Percentiles rank a stretch among this genome's conserved stretches.
phyloP scores from a whole-genome alignment of 495 filamentous ascomycete species.

The Hypoxylon cercidicola region DNA sequence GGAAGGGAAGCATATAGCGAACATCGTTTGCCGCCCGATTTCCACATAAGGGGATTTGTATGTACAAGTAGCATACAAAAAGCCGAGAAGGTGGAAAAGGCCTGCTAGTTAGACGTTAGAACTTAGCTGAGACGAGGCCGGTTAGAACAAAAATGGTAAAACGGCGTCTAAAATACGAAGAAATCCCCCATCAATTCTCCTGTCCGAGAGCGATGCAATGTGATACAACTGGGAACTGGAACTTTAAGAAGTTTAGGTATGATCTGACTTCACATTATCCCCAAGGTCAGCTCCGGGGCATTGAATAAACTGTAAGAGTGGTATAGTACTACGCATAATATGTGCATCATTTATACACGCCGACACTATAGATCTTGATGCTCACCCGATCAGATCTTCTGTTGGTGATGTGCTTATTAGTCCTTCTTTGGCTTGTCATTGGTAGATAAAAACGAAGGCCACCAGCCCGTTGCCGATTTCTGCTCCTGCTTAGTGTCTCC shows the following conservation, averaged over 20 bases:
- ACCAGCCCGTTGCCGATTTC: conserved; percentile 24
- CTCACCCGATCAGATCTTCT: background rate
- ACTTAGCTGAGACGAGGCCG: conserved; percentile 10
- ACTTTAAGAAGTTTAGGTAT: too few species aligned
- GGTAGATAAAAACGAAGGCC: conserved; percentile 25
- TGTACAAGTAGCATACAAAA: conserved; percentile 37
- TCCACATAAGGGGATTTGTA: conserved; percentile 18
- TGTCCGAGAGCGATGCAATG: background rate
- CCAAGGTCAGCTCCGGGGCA: too few species aligned
- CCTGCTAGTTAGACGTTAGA: conserved; percentile 29
- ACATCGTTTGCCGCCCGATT: conserved; percentile 29
- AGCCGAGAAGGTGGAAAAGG: conserved; percentile 26
- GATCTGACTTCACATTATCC: too few species aligned
- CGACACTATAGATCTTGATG: background rate
- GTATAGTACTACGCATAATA: background rate
- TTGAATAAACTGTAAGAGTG: background rate
- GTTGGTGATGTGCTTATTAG: background rate
- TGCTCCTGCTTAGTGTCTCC: background rate
- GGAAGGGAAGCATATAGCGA: conserved; percentile 11
- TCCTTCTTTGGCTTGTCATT: conserved; percentile 32
- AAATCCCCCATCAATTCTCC: conserved; percentile 40
- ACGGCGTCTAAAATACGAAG: conserved; percentile 34
- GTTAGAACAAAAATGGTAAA: conserved; percentile 18
- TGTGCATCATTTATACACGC: conserved; percentile 1
- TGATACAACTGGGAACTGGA: too few species aligned